phyloP scores from a whole-genome alignment of 2,329 filamentous ascomycete genomes.

The Rhinocladiella similis region DNA sequence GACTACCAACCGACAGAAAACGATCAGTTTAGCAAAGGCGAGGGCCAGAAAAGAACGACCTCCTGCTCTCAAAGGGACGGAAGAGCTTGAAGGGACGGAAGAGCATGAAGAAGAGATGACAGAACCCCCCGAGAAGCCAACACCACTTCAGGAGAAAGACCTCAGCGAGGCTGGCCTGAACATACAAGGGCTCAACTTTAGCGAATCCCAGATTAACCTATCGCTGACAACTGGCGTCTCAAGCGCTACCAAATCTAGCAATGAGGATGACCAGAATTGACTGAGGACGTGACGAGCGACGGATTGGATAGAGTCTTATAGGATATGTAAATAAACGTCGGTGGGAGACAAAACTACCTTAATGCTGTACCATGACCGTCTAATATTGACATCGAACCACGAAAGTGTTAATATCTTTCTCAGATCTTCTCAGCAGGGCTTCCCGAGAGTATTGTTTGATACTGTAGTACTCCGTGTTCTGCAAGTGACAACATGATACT shows the following conservation, averaged over 20 bases:
- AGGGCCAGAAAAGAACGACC: constrained; percentile 84
- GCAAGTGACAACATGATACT: too few species aligned
- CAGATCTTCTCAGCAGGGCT: too few species aligned
- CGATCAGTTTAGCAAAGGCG: constrained; percentile 87
- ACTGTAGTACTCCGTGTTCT: too few species aligned
- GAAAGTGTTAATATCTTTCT: too few species aligned
- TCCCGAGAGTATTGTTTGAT: too few species aligned
- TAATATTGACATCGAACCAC: too few species aligned
- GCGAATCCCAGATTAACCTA: constrained; percentile 21
- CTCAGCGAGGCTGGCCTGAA: constrained; percentile 21
- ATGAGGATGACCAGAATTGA: constrained; percentile 7
- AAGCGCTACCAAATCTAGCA: not conserved
- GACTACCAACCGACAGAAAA: constrained; percentile 95
- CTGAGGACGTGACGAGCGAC: constrained; percentile 3
- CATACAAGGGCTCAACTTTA: constrained; percentile 23
- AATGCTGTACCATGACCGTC: not conserved
- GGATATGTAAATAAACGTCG: constrained; percentile 7
- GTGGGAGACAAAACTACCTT: not conserved
- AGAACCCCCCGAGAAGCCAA: constrained; percentile 15
- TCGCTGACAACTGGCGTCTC: constrained; percentile 4
- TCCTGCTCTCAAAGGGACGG: constrained; percentile 73
- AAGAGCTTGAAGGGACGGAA: constrained; percentile 45
- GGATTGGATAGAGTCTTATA: not conserved
- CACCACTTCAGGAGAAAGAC: constrained; percentile 14
- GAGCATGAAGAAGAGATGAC: constrained; percentile 6